Evolutionary conservation across 2,329 filamentous ascomycete genomes (phyloP), one percentile per base, ranked within the genome.

Genomic region (Alternaria ethzedia): DNA sequence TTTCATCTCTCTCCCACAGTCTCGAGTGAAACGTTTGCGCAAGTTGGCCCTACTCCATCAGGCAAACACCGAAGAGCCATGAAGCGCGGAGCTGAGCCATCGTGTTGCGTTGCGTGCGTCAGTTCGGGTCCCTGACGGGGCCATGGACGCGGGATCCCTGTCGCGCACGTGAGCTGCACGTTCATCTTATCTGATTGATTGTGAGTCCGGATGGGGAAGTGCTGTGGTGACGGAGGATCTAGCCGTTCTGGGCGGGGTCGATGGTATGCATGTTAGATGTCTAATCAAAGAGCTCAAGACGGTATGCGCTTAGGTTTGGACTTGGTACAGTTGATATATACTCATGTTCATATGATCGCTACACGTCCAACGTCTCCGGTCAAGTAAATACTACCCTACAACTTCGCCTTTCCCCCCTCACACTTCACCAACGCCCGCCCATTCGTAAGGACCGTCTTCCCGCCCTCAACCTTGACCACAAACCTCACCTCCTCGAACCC

Each of bases 361-460:
- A 26, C 10, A 25, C 4, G 15, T 26, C 36, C 36, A 17, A 17
- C 15, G 9, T 17, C 36, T 36, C 3, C 15, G 7, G 15, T 5
- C 15, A 26, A 46, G 12, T 51, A 15, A 5, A 51, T 36, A 44
- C 32, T 5, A 28, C 12, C 13, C 64, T 79, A 81, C 72, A 81
- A 62, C 67, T 80, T 81, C 17, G 75, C 74, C 72, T 80, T 79
- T 41, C 66, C 71, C 50, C 82, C 86, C 55, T 86, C 85, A 62
- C 88, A 83, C 85, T 87, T 93, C 75, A 97, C 87, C 77, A 95
- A 79, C 25, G 92, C 93, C 61, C 93, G 86, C 5, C 94, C 94
- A 79, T 97, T 97, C 82, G 89, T 96, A 80, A 97, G 83, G 65
- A 92, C 93, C 17, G 94, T 89, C 86, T 96, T 96, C 30, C 92